Base-by-base conservation (phyloP, 345 rosid species). In the Salix purpurea region DNA sequence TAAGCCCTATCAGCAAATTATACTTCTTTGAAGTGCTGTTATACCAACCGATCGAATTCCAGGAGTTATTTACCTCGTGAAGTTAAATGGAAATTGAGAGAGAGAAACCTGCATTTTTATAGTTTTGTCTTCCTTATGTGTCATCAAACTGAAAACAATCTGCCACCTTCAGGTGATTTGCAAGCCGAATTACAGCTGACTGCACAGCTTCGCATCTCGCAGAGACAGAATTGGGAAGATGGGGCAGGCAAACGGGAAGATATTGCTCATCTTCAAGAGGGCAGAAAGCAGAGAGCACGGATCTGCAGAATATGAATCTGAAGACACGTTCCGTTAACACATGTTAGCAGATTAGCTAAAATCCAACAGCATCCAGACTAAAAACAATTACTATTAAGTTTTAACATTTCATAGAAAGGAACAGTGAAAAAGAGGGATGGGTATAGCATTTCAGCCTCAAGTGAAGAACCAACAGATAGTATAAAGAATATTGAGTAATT, bases 221-320 rank as follows among this genome's bases (percentile, higher is more conserved):
- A 64, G 98, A 90, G 32, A 92, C 75, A 1, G 88, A 84, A 30
- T 77, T 74, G 0, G 99, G 97, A 77, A 96, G 94, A 56, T 82
- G 75, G 10, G 99, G 99, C 24, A 92, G 76, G 88, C 99, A 96
- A 74, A 89, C 79, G 10, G 99, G 99, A 68, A 91, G 71, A 82
- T 72, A 86, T 54, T 80, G 84, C 75, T 94, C 93, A 16, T 85
- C 89, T 77, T 88, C 88, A 26, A 67, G 44, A 52, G 79, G 85
- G 75, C 84, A 84, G 80, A 92, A 86, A 70, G 64, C 79, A 72
- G 80, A 85, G 69, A 96, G 82, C 77, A 85, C 95, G 14, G 89
- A 83, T 73, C 91, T 90, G 83, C 97, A 92, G 80, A 96, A 90
- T 83, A 94, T 86, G 88, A 94, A 96, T 89, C 99, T 96, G 93